These are phyloP conservation scores for Immersiella caudata DNA, from an alignment of 495 filamentous ascomycete species.

Conservation along the genomic window DNA sequence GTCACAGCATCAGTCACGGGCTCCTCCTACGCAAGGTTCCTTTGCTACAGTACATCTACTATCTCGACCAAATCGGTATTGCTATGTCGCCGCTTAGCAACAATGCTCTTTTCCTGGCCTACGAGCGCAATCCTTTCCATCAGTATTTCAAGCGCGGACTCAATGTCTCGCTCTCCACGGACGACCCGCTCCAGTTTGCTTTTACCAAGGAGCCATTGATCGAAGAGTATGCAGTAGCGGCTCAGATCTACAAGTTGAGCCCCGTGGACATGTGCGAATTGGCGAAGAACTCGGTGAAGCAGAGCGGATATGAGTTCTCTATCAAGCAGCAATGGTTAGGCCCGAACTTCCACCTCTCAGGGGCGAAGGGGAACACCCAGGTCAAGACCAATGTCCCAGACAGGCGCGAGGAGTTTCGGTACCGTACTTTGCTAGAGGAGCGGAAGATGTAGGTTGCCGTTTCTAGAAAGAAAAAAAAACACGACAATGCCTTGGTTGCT, in stretches of 20 bases:
- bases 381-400: conserved; percentile 96
- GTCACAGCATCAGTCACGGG: conserved; percentile 96
- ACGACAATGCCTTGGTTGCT: not conserved
- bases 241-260: conserved; percentile 97
- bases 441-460: conserved; percentile 67
- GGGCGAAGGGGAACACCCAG: conserved; percentile 82
- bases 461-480: too few relatives aligned
- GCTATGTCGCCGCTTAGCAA: conserved; percentile 99
- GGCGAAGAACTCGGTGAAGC: conserved; percentile 90
- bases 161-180: conserved; percentile 94
- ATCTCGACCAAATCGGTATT: conserved; percentile 96
- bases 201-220: conserved; percentile 98
- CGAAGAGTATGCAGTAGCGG: conserved; percentile 96
- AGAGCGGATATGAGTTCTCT: conserved; percentile 88
- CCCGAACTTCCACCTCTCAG: conserved; percentile 68
- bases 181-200: conserved; percentile 96
- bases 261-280: conserved; percentile 99
- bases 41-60: conserved; percentile 94
- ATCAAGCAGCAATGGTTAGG: conserved; percentile 93
- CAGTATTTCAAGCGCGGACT: conserved; percentile 92
- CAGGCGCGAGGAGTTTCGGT: conserved; percentile 82
- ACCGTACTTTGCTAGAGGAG: conserved; percentile 82
- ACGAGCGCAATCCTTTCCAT: conserved; percentile 94
- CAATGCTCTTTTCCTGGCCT: conserved; percentile 94
- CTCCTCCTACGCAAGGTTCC: conserved; percentile 92